Evolutionary conservation across 768 basidiomycete genomes (phyloP).

Genomic region (Suillus plorans): DNA sequence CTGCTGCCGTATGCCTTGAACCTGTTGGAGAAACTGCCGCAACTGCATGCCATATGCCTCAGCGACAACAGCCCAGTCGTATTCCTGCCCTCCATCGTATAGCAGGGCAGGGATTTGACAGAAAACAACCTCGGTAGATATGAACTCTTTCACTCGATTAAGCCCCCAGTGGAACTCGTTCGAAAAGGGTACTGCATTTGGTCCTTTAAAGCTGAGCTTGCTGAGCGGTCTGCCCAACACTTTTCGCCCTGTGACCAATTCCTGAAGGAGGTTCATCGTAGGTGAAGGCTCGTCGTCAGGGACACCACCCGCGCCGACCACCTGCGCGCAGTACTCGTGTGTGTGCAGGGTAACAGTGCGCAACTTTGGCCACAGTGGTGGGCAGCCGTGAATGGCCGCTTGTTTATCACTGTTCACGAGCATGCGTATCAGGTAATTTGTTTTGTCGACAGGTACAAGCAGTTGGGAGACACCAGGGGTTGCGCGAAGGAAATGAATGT

Average conservation of each 20-base stretch:
- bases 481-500: slow-evolving; percentile 30
- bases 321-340: slow-evolving; percentile 24
- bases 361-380: slow-evolving; percentile 30
- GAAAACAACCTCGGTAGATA: slow-evolving; percentile 19
- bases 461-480: slow-evolving; percentile 33
- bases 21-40: slow-evolving; percentile 30
- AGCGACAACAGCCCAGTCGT: slow-evolving; percentile 30
- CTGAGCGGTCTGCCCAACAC: slow-evolving; percentile 20
- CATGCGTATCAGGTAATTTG: slow-evolving; percentile 29
- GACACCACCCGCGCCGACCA: slow-evolving; percentile 17
- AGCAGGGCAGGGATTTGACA: slow-evolving; percentile 24
- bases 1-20: slow-evolving; percentile 30
- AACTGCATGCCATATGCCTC: slow-evolving; percentile 30
- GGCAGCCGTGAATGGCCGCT: slow-evolving; percentile 25
- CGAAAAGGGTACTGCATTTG: slow-evolving; percentile 27
- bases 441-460: slow-evolving; percentile 29
- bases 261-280: slow-evolving; percentile 30
- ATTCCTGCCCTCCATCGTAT: slow-evolving; percentile 24
- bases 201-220: slow-evolving; percentile 28
- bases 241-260: slow-evolving; percentile 22
- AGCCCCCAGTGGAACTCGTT: slow-evolving; percentile 31
- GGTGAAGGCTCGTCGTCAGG: slow-evolving; percentile 31
- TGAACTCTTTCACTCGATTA: slow-evolving; percentile 25
- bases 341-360: slow-evolving; percentile 29
- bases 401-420: slow-evolving; percentile 36